Evolutionary conservation across 345 rosid genomes (phyloP), one percentile per base, ranked within the genome.

Genomic region (Aurinia saxatilis): DNA sequence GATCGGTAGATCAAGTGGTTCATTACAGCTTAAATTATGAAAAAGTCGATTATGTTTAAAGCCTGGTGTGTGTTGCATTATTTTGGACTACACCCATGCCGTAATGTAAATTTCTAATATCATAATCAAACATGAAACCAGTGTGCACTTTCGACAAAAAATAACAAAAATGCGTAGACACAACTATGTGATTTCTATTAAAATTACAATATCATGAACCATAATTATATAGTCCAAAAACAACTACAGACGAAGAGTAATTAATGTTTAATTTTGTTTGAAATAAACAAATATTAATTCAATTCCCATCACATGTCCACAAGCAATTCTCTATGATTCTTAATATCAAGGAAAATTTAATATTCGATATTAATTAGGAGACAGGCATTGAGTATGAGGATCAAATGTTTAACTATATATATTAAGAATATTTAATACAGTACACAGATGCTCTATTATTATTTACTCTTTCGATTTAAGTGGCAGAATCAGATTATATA

Each of bases 281-380:
- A 25, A n/a, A 42, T 27, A 2, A 42, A 57, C 6, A 25, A 17
- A 4, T 41, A n/a, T 8, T 59, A 36, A 9, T 15, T 65, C 51
- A 8, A 14, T 44, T 53, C 5, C 35, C 16, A 3, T 66, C 71
- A 66, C 71, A 49, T 66, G 71, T 48, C 71, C 57, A 38, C 18
- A 47, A 48, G 47, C 57, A 56, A 47, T 9, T 56, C 37, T 39
- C 4, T 30, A 57, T 8, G 38, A 47, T 27, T 27, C 30, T 27
- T 27, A 27, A n/a, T n/a, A n/a, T n/a, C n/a, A n/a, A 5, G 30
- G 30, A 6, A 6, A 5, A 27, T 54, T 45, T 12, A 35, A 56
- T 27, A 46, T 35, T 46, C 33, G 21, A 38, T 17, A 4, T 48
- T 57, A 67, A 40, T 31, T 49, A 48, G 46, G 50, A 40, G 72